Evolutionary conservation across 2,329 filamentous ascomycete species (phyloP), one percentile per base, ranked within the genome.

Genomic region (Cytospora mali): DNA sequence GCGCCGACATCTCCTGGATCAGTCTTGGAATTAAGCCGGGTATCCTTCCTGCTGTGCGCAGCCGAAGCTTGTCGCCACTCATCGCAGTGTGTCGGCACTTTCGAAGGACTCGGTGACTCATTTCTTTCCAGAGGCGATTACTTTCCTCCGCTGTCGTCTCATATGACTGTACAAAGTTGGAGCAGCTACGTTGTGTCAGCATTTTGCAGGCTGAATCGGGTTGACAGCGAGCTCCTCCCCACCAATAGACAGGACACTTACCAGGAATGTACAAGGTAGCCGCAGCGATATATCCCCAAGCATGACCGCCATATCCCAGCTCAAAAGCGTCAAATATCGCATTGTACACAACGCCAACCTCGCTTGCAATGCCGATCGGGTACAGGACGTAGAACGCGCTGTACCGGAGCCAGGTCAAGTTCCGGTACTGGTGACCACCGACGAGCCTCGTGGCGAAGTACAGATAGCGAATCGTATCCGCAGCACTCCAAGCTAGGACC

Each of bases 361-460:
- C 64, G 4, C 61, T 61, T 31, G 57, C 52, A 31, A 65, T 63
- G 11, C 64, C 64, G 11, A 63, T 33, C 9, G 64, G 64, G 21
- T 65, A 65, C 23, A 65, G 27, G 11, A 63, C 23, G 31, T 65
- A 63, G 39, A 63, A 65, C 25, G 64, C 64, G 56, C 56, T 65
- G 56, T 65, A 63, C 14, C 61, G 64, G 29, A 58, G 52, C 64
- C 61, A 65, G 56, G 55, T 57, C 39, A 65, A 25, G 23, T 42
- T 60, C 21, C 18, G 16, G 53, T 65, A 65, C 49, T 63, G 61
- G 53, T 63, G 56, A 7, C 64, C 64, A n/a, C 61, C 64, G 25
- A 65, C 49, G 18, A 65, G 64, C 29, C 54, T 55, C 4, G 56
- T 53, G 18, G 64, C 56, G 31, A 63, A 65, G 61, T 65, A 65